These are phyloP conservation scores for Periconia digitata DNA, from an alignment of 2,329 filamentous ascomycete genomes.

Conservation along the genomic window DNA sequence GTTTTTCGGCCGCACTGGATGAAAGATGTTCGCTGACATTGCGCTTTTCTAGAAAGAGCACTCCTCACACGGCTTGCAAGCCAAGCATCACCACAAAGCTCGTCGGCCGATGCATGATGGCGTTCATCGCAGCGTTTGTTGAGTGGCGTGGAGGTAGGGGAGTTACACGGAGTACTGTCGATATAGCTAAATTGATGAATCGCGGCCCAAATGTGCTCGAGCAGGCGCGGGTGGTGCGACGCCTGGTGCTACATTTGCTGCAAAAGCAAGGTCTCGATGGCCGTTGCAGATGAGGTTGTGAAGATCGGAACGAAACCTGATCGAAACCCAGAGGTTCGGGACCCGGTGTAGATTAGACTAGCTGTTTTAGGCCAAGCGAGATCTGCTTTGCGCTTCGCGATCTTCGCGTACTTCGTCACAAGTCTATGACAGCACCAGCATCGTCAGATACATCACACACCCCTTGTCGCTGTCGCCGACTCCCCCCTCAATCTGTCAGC, in stretches of 20 bases:
- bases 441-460: slow-evolving; percentile 15
- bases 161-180: neutral
- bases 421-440: slow-evolving; percentile 30
- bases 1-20: neutral
- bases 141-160: neutral
- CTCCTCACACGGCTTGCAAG: slow-evolving; percentile 37
- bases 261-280: neutral
- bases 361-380: slow-evolving; percentile 15
- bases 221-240: neutral
- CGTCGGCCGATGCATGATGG: slow-evolving; percentile 50
- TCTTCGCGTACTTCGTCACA: slow-evolving; percentile 15
- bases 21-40: neutral
- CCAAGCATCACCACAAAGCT: slow-evolving; percentile 49
- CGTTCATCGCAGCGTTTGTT: slow-evolving; percentile 54
- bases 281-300: neutral
- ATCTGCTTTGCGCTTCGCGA: slow-evolving; percentile 24
- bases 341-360: slow-evolving; percentile 14
- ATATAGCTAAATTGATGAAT: neutral
- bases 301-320: slow-evolving; percentile 1
- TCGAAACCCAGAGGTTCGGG: slow-evolving; percentile 14
- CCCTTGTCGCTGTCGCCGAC: slow-evolving; percentile 6
- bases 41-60: slow-evolving; percentile 38
- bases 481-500: slow-evolving; percentile 22
- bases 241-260: neutral
- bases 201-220: neutral